Evolutionary conservation across 495 filamentous ascomycete genomes (phyloP).

Genomic region (Tuber indicum): DNA sequence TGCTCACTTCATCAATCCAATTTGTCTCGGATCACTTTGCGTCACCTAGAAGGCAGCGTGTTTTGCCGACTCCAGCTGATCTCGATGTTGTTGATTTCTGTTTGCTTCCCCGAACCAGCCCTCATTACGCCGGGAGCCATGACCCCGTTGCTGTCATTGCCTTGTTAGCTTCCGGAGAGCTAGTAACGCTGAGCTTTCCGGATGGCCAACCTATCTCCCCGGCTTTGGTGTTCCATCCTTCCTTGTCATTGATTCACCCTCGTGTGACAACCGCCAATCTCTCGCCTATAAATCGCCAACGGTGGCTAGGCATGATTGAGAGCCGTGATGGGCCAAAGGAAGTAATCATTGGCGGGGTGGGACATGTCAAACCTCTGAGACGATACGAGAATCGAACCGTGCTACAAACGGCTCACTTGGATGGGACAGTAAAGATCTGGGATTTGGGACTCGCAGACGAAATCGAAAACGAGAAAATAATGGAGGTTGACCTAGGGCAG

Average conservation of each 20-base stretch:
- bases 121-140: conserved; percentile 77
- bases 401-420: conserved; percentile 73
- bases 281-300: conserved; percentile 61
- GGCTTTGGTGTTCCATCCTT: conserved; percentile 82
- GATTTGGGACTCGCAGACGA: conserved; percentile 86
- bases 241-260: conserved; percentile 76
- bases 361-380: conserved; percentile 58
- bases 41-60: conserved; percentile 57
- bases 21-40: conserved; percentile 69
- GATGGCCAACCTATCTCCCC: conserved; percentile 83
- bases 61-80: conserved; percentile 73
- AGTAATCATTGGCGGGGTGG: conserved; percentile 69
- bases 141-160: conserved; percentile 81
- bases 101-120: conserved; percentile 69
- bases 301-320: conserved; percentile 75
- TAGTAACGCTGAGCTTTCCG: conserved; percentile 83
- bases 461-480: conserved; percentile 72
- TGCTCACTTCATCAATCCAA: conserved; percentile 84
- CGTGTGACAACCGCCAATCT: conserved; percentile 66
- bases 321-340: conserved; percentile 60
- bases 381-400: conserved; percentile 75
- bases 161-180: conserved; percentile 74
- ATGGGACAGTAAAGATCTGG: conserved; percentile 82
- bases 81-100: conserved; percentile 74
- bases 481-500: conserved; percentile 79